Evolutionary conservation across 163 green algal species (phyloP).

Genomic region (Scenedesmus sp.): DNA sequence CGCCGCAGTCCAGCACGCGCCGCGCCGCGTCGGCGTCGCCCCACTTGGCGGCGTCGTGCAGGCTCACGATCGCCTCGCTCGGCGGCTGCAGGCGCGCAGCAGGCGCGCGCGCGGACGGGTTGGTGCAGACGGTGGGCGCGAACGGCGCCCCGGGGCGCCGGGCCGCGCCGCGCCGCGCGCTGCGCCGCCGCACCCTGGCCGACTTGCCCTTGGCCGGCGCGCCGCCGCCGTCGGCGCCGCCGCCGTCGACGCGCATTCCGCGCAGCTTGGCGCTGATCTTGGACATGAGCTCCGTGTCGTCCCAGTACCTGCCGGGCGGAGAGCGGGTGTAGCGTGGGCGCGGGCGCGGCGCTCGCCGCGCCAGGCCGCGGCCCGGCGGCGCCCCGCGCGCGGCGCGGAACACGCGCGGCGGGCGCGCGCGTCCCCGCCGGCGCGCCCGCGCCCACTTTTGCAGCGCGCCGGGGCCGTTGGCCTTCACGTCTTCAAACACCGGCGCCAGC

Average conservation of each 20-base stretch:
- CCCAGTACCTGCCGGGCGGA: constrained; percentile 77
- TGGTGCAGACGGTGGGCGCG: too few species aligned
- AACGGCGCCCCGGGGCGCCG: too few species aligned
- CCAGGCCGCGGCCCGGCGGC: too few species aligned
- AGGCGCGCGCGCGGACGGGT: too few species aligned
- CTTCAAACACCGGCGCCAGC: constrained; percentile 81
- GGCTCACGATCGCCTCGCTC: constrained; percentile 40
- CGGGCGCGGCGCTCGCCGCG: too few species aligned
- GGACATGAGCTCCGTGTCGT: constrained; percentile 80
- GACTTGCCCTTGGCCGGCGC: constrained; percentile 33
- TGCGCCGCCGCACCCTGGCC: background rate
- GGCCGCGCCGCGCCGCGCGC: background rate
- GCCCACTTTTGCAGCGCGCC: constrained; percentile 75
- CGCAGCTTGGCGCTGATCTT: constrained; percentile 72
- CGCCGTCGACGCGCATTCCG: constrained; percentile 10
- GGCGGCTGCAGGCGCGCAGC: constrained; percentile 19
- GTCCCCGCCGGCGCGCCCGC: too few species aligned
- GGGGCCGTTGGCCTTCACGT: constrained; percentile 74
- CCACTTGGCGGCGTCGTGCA: constrained; percentile 81
- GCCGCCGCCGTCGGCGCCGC: background rate
- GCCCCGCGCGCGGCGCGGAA: too few species aligned
- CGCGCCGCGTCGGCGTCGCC: constrained; percentile 68
- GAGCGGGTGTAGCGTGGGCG: too few species aligned
- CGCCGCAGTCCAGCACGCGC: constrained; percentile 61
- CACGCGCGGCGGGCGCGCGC: too few species aligned